These are phyloP conservation scores for Claviceps sp. DNA, from an alignment of 2,329 filamentous ascomycete genomes.

Conservation along the genomic window DNA sequence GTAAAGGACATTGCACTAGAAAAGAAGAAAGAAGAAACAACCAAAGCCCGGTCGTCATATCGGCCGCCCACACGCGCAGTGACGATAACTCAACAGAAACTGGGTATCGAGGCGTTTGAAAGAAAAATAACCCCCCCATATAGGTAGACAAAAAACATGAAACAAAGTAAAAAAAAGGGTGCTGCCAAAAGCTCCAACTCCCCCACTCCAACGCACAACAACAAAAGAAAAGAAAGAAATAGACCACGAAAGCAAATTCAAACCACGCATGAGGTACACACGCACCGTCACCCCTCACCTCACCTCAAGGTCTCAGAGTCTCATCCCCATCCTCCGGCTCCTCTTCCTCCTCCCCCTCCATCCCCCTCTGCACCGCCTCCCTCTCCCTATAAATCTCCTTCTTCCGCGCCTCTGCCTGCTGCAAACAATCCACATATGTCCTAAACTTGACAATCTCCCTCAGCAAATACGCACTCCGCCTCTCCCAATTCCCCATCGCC, in stretches of 20 bases:
- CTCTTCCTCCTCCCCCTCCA: constrained; percentile 22
- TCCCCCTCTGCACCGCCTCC: constrained; percentile 35
- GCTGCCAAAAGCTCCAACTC: not conserved
- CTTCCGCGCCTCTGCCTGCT: constrained; percentile 55
- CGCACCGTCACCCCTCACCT: not conserved
- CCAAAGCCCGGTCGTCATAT: not conserved
- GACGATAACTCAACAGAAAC: not conserved
- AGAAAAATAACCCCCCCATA: not conserved
- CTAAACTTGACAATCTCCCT: constrained; percentile 93
- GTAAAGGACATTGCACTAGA: not conserved
- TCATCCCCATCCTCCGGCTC: constrained; percentile 22
- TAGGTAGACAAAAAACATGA: not conserved
- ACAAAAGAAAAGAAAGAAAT: not conserved
- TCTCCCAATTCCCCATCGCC: constrained; percentile 94
- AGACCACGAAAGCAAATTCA: not conserved
- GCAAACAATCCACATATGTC: constrained; percentile 81
- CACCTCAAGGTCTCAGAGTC: constrained; percentile 19
- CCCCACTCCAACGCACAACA: too few species aligned
- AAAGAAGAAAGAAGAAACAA: not conserved
- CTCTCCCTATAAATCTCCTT: constrained; percentile 56
- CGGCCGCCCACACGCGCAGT: not conserved
- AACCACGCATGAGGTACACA: not conserved
- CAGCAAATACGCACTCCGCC: constrained; percentile 82
- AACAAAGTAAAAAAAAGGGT: not conserved
- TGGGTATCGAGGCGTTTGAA: not conserved